Percentiles rank a stretch among this genome's conserved stretches.
phyloP scores from a whole-genome alignment of 2,329 filamentous ascomycete species.

The Beauveria sp. region DNA sequence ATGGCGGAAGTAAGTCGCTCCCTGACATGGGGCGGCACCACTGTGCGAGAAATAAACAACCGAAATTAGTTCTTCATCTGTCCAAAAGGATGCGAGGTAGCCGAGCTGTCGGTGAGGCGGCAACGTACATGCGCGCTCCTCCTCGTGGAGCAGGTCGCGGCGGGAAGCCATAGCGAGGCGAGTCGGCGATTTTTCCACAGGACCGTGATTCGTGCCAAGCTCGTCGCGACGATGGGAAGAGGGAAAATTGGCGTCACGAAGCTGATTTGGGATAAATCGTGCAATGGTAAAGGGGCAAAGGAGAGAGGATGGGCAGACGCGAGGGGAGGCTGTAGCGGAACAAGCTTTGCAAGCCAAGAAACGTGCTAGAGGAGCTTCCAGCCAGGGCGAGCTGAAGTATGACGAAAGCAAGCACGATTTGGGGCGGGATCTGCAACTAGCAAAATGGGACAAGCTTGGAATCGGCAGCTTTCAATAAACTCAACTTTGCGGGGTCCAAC shows the following conservation, averaged over 20 bases:
- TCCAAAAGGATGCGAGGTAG: neutral
- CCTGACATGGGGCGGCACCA: conserved; percentile 57
- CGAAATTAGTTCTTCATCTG: no score
- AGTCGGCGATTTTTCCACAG: neutral
- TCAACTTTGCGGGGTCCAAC: neutral
- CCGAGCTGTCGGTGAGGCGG: neutral
- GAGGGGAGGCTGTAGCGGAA: neutral
- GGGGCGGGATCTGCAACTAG: neutral
- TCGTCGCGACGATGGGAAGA: neutral
- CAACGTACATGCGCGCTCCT: conserved; percentile 10
- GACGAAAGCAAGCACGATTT: neutral
- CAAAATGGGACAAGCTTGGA: neutral
- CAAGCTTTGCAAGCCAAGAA: no score
- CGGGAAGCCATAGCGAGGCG: neutral
- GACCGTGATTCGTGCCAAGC: no score
- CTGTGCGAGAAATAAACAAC: conserved; percentile 28
- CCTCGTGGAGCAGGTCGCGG: conserved; percentile 11
- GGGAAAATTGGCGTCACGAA: neutral
- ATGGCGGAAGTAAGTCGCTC: conserved; percentile 58
- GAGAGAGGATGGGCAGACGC: neutral
- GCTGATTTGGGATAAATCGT: neutral
- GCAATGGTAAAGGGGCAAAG: neutral
- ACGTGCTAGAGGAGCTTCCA: no score
- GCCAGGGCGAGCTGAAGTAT: neutral
- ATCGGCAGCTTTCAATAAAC: neutral